A percentile compares a stretch with the other conserved stretches of the same genome.
These are phyloP conservation scores for Diaporthe australafricana DNA, from an alignment of 2,329 filamentous ascomycete species.

Conservation along the genomic window DNA sequence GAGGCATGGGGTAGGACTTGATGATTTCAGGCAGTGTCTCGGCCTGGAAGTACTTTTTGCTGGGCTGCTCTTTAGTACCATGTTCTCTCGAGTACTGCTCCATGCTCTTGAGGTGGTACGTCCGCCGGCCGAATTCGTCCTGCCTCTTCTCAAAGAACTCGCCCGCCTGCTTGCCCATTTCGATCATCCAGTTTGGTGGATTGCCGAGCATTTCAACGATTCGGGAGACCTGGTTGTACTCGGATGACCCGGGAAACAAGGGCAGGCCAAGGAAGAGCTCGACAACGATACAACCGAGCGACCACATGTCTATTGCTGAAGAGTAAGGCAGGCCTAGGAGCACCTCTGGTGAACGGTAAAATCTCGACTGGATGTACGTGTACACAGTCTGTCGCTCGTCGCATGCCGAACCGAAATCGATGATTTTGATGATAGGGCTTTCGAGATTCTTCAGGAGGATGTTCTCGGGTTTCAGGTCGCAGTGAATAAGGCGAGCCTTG, in stretches of 20 bases:
- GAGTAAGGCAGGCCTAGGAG: conserved; percentile 96
- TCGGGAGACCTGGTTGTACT: conserved; percentile 97
- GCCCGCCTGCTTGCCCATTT: conserved; percentile 97
- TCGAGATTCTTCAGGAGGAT: conserved; percentile 98
- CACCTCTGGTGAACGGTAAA: conserved; percentile 97
- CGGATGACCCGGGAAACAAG: conserved; percentile 94
- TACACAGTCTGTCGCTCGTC: conserved; percentile 99
- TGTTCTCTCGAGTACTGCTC: conserved; percentile 97
- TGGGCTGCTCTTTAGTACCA: conserved; percentile 96
- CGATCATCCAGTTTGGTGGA: conserved; percentile 98
- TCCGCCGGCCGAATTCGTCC: conserved; percentile 92
- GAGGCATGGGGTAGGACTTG: conserved; percentile 96
- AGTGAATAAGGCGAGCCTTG: conserved; percentile 97
- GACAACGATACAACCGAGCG: conserved; percentile 96
- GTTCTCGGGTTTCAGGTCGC: conserved; percentile 97
- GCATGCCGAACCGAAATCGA: conserved; percentile 98
- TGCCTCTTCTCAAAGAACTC: conserved; percentile 95
- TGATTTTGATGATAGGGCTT: conserved; percentile 99
- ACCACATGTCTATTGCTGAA: conserved; percentile 99
- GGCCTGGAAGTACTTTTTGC: conserved; percentile 99
- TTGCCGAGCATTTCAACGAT: conserved; percentile 99
- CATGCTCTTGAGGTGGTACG: conserved; percentile 94
- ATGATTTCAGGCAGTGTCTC: conserved; percentile 97
- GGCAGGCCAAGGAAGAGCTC: conserved; percentile 96
- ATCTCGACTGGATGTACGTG: conserved; percentile 98